Evolutionary conservation across 305 asterid genomes (phyloP), one percentile per base, ranked within the genome.

Genomic region (Striga hermonthica): DNA sequence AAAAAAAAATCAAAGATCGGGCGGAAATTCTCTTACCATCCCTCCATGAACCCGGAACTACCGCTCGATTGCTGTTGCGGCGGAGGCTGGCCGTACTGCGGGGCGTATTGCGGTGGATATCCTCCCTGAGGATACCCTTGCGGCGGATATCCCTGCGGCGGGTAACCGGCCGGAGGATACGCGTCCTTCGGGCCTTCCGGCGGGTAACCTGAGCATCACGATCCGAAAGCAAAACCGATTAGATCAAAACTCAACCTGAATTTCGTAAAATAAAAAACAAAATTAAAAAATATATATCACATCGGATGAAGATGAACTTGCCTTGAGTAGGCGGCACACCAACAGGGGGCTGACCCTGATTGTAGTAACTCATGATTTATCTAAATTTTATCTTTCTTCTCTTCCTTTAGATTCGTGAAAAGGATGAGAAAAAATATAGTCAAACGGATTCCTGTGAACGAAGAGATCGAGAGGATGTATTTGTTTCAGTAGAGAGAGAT

Each of bases 41-140:
- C 97, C 75, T 84, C 83, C 90, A 87, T 47, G 55, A 76, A 52
- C 14, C 95, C 95, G 8, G 62, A 1, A 34, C 74, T 53, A 3
- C 57, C 9, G 5, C 73, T 28, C 44, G 16, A 34, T 6, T 75
- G 72, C 49, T 82, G 83, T n/a, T 84, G 81, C 9, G 86, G 95
- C 44, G 86, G 85, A 44, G 73, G 82, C 62, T 72, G 81, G 13
- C 67, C 76, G 78, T 83, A 80, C 67, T 77, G 87, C 0, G 78
- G 91, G 0, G 84, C 80, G 48, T 80, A 78, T 38, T 56, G 61
- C 61, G 40, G 61, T 41, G 61, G 38, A 28, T 54, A 28, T 28
- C 59, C 59, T n/a, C 31, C 38, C 7, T 74, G 91, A 0, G 90
- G 87, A 71, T 84, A 84, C 4, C 85, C 84, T 65, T 74, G 59